These are phyloP conservation scores for Verruconis gallopava DNA, from an alignment of 2,329 filamentous ascomycete genomes.

Conservation along the genomic window DNA sequence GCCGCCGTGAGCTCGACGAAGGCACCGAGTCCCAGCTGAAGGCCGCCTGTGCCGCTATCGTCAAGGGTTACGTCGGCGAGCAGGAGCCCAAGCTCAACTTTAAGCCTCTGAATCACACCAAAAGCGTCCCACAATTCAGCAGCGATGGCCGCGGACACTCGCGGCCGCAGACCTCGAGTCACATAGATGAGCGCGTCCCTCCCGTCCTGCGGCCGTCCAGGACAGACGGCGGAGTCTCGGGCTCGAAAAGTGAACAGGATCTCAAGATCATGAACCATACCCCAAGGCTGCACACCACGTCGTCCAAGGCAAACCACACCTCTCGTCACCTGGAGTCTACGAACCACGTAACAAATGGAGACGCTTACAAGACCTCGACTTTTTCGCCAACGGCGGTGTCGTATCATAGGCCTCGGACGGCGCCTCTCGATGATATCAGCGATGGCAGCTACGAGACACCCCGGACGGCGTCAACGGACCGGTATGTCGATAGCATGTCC, in stretches of 20 bases:
- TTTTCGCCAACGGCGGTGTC: constrained; percentile 1
- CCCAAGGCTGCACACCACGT: not conserved
- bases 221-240: not conserved
- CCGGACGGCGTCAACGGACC: constrained; percentile 28
- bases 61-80: constrained; percentile 22
- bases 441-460: constrained; percentile 28
- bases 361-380: not conserved
- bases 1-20: constrained; percentile 29
- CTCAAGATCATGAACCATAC: not conserved
- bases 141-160: not conserved
- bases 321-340: not conserved
- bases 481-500: constrained; percentile 23
- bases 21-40: constrained; percentile 32
- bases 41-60: constrained; percentile 31
- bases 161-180: not conserved
- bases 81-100: constrained; percentile 25
- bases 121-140: constrained; percentile 7
- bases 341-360: not conserved
- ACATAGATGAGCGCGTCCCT: not conserved
- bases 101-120: constrained; percentile 16
- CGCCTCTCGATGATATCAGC: constrained; percentile 11
- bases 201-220: too few relatives aligned
- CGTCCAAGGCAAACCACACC: not conserved
- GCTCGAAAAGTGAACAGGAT: not conserved
- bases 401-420: constrained; percentile 1